These are phyloP conservation scores for Pezicula carpinea DNA, from an alignment of 2,329 filamentous ascomycete species.

Conservation along the genomic window DNA sequence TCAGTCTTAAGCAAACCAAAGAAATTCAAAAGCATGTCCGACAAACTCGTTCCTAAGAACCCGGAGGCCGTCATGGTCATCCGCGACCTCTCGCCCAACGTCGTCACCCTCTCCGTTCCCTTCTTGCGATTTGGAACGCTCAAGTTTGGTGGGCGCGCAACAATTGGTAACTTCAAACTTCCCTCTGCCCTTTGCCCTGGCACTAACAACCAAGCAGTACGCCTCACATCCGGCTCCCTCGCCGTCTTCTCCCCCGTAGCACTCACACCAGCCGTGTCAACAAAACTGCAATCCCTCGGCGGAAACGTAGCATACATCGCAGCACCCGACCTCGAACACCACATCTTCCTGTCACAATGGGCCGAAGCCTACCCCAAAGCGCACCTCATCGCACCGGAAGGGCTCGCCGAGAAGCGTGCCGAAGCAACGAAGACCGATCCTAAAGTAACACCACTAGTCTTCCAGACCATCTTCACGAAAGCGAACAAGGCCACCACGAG, in stretches of 20 bases:
- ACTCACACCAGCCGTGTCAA: slow-evolving; percentile 68
- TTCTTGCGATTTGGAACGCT: slow-evolving; percentile 77
- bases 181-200: not conserved
- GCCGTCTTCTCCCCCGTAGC: slow-evolving; percentile 91
- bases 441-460: slow-evolving; percentile 36
- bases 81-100: slow-evolving; percentile 72
- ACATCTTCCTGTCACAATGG: slow-evolving; percentile 90
- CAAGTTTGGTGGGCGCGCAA: slow-evolving; percentile 82
- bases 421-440: slow-evolving; percentile 50
- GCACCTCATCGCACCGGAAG: slow-evolving; percentile 76
- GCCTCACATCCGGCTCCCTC: slow-evolving; percentile 70
- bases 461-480: slow-evolving; percentile 63
- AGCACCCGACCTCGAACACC: slow-evolving; percentile 87
- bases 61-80: slow-evolving; percentile 87
- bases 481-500: slow-evolving; percentile 44
- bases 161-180: slow-evolving; percentile 58
- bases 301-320: slow-evolving; percentile 77
- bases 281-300: slow-evolving; percentile 60
- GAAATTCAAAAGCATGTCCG: slow-evolving; percentile 42
- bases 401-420: slow-evolving; percentile 76
- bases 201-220: slow-evolving; percentile 48
- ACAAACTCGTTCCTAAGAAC: slow-evolving; percentile 62
- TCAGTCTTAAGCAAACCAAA: not conserved
- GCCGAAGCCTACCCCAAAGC: slow-evolving; percentile 72
- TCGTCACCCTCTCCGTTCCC: slow-evolving; percentile 76